phyloP scores from a whole-genome alignment of 108 stramenopile species.

The Stephanodiscus minutulus region DNA sequence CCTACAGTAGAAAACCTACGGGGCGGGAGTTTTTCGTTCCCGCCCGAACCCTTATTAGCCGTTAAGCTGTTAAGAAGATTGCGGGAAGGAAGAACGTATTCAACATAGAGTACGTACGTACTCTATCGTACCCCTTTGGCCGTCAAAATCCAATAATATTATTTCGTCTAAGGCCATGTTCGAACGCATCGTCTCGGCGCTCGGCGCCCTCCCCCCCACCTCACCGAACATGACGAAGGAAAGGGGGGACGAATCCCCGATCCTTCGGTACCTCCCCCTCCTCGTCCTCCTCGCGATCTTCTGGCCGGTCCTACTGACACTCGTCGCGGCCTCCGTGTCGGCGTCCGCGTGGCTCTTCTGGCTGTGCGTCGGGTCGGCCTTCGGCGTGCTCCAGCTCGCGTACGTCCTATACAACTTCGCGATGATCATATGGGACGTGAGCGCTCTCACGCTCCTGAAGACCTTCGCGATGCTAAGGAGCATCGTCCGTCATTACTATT shows the following conservation, averaged over 20 bases:
- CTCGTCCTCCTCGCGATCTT: conserved; percentile 61
- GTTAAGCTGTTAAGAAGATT: too few species aligned
- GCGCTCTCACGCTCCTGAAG: conserved; percentile 63
- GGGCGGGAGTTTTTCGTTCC: too few species aligned
- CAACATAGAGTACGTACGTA: too few species aligned
- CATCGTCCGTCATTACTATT: conserved; percentile 32
- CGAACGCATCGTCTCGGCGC: too few species aligned
- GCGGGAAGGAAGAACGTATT: too few species aligned
- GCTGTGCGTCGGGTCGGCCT: conserved; percentile 63
- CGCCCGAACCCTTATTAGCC: too few species aligned
- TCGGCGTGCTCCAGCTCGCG: conserved; percentile 70
- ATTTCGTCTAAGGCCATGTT: neutral
- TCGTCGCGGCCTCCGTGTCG: conserved; percentile 61
- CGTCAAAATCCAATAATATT: too few species aligned
- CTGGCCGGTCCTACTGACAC: conserved; percentile 77
- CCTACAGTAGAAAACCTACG: too few species aligned
- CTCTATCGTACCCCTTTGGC: too few species aligned
- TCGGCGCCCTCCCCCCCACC: too few species aligned
- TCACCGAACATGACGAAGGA: too few species aligned
- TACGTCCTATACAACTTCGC: conserved; percentile 84
- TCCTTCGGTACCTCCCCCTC: conserved; percentile 24
- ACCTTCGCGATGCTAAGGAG: conserved; percentile 62
- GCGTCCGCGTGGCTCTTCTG: conserved; percentile 88
- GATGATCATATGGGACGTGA: conserved; percentile 77
- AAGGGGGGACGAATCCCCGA: too few species aligned